Evolutionary conservation across 257 asterid species (phyloP), one percentile per base, ranked within the genome.

Genomic region (Haberlea rhodopensis): DNA sequence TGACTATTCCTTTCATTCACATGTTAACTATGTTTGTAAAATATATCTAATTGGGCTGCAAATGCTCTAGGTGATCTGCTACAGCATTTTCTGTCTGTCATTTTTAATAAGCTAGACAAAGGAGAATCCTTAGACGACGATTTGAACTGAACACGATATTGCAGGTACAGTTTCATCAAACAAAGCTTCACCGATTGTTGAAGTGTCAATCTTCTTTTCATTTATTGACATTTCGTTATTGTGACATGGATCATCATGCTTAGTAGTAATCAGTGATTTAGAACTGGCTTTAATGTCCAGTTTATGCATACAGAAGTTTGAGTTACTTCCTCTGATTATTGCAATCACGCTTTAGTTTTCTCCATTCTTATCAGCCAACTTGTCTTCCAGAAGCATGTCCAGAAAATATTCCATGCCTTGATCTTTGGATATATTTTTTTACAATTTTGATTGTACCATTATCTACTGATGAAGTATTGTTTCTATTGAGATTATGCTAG

Each of bases 121-220:
- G 99, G 96, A 71, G 95, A 85, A 71, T 56, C 85, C 25, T 75
- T 90, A 73, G 96, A 92, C 67, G 99, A 92, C 70, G 99, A 92
- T 66, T 90, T 86, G 99, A 92, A 82, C 76, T 92, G 78, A 89
- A 89, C 84, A 92, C 96, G 25, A 80, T 85, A 57, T 76, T 89
- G 83, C 97, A 92, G 96, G 98, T 87, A 69, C 70, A 57, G 26
- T 65, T 37, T 72, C 58, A 67, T 73, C 53, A n/a, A 53, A 65
- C 52, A 60, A 66, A 62, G 53, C 24, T 65, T 70, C 58, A 53
- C 61, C 26, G 16, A 29, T 20, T 49, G 24, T 67, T 15, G 66
- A 59, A 57, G 20, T 49, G 49, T 56, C 54, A 21, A 29, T 25
- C 25, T 27, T 19, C 53, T 18, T 46, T 66, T 40, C 13, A 45